A percentile compares a stretch with the other conserved stretches of the same genome.
phyloP scores from a whole-genome alignment of 1,284 basidiomycete genomes.

The Trichosporon faecale region DNA sequence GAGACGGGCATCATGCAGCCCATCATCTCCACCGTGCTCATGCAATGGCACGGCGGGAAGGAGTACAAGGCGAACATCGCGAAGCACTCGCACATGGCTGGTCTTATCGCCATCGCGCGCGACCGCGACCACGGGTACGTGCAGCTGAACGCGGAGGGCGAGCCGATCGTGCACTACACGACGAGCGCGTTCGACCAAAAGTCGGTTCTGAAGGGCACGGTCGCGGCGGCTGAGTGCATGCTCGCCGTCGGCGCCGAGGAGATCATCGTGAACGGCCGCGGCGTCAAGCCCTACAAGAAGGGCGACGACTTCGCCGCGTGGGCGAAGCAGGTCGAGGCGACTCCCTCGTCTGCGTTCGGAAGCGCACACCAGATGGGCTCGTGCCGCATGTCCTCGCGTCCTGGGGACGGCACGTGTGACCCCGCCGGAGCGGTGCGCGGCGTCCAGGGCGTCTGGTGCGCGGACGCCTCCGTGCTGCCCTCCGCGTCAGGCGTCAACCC shows the following conservation, averaged over 20 bases:
- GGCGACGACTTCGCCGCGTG: slow-evolving; percentile 34
- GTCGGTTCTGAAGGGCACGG: slow-evolving; percentile 47
- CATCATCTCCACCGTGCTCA: slow-evolving; percentile 43
- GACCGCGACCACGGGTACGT: slow-evolving; percentile 43
- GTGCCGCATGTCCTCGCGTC: slow-evolving; percentile 49
- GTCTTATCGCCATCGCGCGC: slow-evolving; percentile 33
- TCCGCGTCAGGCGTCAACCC: slow-evolving; percentile 55
- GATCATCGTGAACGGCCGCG: slow-evolving; percentile 48
- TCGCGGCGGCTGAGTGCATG: slow-evolving; percentile 50
- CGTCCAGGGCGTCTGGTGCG: slow-evolving; percentile 52
- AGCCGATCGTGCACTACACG: slow-evolving; percentile 50
- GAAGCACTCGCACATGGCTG: slow-evolving; percentile 28
- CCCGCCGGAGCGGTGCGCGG: slow-evolving; percentile 53
- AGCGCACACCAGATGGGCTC: slow-evolving; percentile 53
- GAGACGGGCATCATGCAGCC: slow-evolving; percentile 54
- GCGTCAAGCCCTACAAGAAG: slow-evolving; percentile 31
- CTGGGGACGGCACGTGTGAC: slow-evolving; percentile 48
- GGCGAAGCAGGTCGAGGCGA: slow-evolving; percentile 35
- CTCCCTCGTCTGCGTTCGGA: slow-evolving; percentile 25
- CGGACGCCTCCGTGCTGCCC: slow-evolving; percentile 53
- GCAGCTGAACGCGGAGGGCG: slow-evolving; percentile 45
- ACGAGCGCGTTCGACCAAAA: slow-evolving; percentile 48
- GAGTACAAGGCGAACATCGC: slow-evolving; percentile 51
- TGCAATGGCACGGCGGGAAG: slow-evolving; percentile 42
- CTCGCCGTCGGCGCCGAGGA: slow-evolving; percentile 51